A percentile compares a stretch with the other conserved stretches of the same genome.
These are phyloP conservation scores for Psilocybe cubensis DNA, from an alignment of 768 basidiomycete genomes.

Conservation along the genomic window DNA sequence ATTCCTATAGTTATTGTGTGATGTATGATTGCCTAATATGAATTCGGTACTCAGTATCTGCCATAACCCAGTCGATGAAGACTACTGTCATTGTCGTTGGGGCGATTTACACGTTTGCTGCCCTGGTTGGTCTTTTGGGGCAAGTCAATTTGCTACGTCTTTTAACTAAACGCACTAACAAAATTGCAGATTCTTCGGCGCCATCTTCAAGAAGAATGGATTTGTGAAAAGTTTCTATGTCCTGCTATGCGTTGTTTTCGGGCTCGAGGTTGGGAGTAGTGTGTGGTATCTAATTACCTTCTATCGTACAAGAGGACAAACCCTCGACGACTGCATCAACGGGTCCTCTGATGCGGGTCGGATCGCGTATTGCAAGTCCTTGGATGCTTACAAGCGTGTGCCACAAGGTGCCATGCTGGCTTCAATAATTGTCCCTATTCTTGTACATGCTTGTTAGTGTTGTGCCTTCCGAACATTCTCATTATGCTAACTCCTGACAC, in stretches of 20 bases:
- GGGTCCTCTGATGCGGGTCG: conserved; percentile 24
- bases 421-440: conserved; percentile 36
- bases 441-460: conserved; percentile 42
- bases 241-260: conserved; percentile 31
- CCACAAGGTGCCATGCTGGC: conserved; percentile 34
- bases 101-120: conserved; percentile 33
- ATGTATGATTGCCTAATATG: background rate
- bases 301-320: conserved; percentile 29
- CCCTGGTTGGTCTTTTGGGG: conserved; percentile 39
- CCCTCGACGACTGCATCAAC: conserved; percentile 32
- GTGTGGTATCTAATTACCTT: conserved; percentile 36
- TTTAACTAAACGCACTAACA: background rate
- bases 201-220: conserved; percentile 38
- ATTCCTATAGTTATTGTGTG: background rate
- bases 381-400: conserved; percentile 26
- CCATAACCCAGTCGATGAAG: conserved; percentile 29
- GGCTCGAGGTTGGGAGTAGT: conserved; percentile 32
- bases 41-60: conserved; percentile 25
- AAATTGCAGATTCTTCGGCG: conserved; percentile 40
- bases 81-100: conserved; percentile 35
- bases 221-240: conserved; percentile 37
- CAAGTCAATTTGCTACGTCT: conserved; percentile 16
- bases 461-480: background rate
- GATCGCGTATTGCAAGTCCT: conserved; percentile 33
- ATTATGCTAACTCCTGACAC: conserved; percentile 6